Base-by-base conservation (phyloP, 495 filamentous ascomycete genomes). In the Hapsidospora chrysogenum region DNA sequence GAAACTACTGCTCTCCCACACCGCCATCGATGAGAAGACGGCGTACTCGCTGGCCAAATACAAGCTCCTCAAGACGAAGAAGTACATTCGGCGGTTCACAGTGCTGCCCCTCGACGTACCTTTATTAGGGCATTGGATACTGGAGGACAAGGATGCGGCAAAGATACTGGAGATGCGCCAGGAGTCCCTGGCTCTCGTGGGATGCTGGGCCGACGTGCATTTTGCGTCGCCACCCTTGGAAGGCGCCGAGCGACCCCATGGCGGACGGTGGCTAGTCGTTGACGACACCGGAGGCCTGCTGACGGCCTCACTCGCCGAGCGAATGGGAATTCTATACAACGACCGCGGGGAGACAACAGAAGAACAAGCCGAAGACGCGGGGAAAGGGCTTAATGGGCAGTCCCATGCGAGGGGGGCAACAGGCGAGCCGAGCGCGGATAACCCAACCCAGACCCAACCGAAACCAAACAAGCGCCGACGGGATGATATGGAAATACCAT, bases 31-130 rank as follows among this genome's bases (percentile, higher is more conserved):
- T 41, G 78, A 97, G 60, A 97, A 96, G 61, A 95, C 89, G 0
- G 69, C 77, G 2, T 97, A 92, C 53, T 84, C 81, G 4, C 59
- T 94, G 14, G 85, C 86, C 16, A 97, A 97, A 51, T 97, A 97
- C 49, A 92, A 85, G 31, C 60, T 96, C 11, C 69, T 89, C 15
- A 97, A 97, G 62, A 76, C 78, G 27, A 87, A 76, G 52, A 97
- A 97, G 58, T 96, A 92, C 48, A 68, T 94, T 41, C 72, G 75
- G 41, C 63, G 85, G 14, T 95, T 97, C 41, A 85, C 78, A 1
- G 68, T 86, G 0, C 56, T 87, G 17, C 86, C 84, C 0, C 46
- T 96, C 48, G 85, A 93, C 40, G 75, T 92, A 20, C 66, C 74
- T 4, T 58, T 66, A 29, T 61, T 97, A 33, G 67, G 73, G 14